phyloP scores from a whole-genome alignment of 1,284 basidiomycete species.

The Fomitopsis betulina region DNA sequence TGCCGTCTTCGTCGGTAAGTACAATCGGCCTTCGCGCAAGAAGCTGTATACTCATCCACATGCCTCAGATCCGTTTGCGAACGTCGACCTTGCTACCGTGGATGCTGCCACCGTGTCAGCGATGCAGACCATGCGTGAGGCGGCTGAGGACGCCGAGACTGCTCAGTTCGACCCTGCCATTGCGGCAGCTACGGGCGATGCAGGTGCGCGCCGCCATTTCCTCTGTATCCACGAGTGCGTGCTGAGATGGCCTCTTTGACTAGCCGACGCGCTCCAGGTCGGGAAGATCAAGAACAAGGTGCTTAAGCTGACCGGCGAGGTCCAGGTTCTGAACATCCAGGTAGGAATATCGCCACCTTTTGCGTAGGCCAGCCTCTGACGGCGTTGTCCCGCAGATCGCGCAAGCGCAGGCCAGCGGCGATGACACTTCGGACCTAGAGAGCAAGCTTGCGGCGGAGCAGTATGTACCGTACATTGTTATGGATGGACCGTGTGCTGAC shows the following conservation, averaged over 20 bases:
- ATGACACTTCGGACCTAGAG: slow-evolving; percentile 28
- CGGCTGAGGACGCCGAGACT: slow-evolving; percentile 42
- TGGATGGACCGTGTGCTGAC: neutral
- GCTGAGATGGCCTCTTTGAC: neutral
- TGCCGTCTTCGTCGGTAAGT: slow-evolving; percentile 36
- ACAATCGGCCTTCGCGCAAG: slow-evolving; percentile 26
- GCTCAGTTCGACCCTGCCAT: slow-evolving; percentile 40
- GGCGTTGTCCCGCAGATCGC: slow-evolving; percentile 26
- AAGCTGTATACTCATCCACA: slow-evolving; percentile 30
- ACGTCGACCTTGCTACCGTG: slow-evolving; percentile 33
- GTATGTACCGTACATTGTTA: slow-evolving; percentile 9
- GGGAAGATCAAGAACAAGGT: slow-evolving; percentile 54
- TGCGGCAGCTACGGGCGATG: slow-evolving; percentile 33
- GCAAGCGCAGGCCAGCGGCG: slow-evolving; percentile 32
- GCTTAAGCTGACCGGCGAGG: slow-evolving; percentile 41
- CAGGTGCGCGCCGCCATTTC: neutral
- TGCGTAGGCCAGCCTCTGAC: neutral
- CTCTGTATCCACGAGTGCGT: no score
- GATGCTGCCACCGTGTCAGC: slow-evolving; percentile 24
- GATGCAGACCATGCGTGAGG: slow-evolving; percentile 40
- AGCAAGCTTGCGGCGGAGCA: slow-evolving; percentile 28
- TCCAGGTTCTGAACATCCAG: slow-evolving; percentile 37
- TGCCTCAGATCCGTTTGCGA: slow-evolving; percentile 35
- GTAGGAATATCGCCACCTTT: slow-evolving; percentile 10
- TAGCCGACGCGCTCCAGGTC: slow-evolving; percentile 34